A percentile compares a stretch with the other conserved stretches of the same genome.
These are phyloP conservation scores for Xylariales sp. DNA, from an alignment of 2,329 filamentous ascomycete genomes.

Conservation along the genomic window DNA sequence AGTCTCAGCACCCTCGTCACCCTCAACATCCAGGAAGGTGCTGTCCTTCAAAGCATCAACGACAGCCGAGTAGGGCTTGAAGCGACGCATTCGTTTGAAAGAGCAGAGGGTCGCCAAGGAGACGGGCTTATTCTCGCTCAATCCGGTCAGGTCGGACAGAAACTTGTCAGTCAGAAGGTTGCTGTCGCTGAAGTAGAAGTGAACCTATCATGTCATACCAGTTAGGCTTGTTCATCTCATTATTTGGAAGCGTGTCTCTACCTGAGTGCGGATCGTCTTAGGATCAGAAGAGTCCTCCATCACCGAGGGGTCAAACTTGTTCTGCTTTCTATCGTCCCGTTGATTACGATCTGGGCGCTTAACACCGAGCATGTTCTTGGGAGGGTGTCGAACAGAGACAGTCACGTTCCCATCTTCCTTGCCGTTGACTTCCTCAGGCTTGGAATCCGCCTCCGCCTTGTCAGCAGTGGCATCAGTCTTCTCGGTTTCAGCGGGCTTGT, in stretches of 20 bases:
- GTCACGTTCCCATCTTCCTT: no score
- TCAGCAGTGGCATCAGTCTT: no score
- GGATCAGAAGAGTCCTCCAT: slow-evolving; percentile 72
- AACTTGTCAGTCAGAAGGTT: slow-evolving; percentile 78
- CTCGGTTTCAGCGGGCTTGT: slow-evolving; percentile 19
- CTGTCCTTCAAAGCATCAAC: slow-evolving; percentile 79
- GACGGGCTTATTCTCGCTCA: slow-evolving; percentile 76
- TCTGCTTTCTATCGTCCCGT: slow-evolving; percentile 46
- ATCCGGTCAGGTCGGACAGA: slow-evolving; percentile 73
- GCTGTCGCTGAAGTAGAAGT: slow-evolving; percentile 49
- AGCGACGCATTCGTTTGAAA: slow-evolving; percentile 95
- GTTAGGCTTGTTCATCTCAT: slow-evolving; percentile 8
- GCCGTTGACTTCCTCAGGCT: no score
- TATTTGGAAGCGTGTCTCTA: no score
- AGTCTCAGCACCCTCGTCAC: slow-evolving; percentile 66
- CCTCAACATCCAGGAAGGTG: slow-evolving; percentile 65
- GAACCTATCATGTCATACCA: slow-evolving; percentile 31
- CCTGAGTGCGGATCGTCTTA: slow-evolving; percentile 77
- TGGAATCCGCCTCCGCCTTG: no score
- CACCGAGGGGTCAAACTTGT: slow-evolving; percentile 65
- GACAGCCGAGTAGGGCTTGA: slow-evolving; percentile 81
- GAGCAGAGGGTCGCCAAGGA: slow-evolving; percentile 70
- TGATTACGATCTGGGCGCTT: slow-evolving; percentile 31
- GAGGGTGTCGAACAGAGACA: slow-evolving; percentile 14
- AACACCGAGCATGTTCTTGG: slow-evolving; percentile 39